Evolutionary conservation across 805 yeast species (phyloP).

Genomic region (Ogataea angusta): DNA sequence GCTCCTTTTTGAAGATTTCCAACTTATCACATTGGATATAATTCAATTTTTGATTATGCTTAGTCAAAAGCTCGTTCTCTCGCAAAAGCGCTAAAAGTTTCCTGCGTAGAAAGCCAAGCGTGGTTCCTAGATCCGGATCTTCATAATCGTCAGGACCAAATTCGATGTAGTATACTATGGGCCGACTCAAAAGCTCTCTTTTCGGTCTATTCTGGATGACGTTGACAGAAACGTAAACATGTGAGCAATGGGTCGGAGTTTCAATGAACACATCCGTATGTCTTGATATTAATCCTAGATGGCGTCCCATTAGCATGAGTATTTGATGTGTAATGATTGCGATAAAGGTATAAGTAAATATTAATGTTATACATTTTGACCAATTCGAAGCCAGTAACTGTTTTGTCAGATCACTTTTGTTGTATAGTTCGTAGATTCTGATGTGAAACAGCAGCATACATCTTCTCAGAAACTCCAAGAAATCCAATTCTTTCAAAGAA

Average conservation of each 20-base stretch:
- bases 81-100: slow-evolving; percentile 56
- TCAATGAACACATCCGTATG: slow-evolving; percentile 56
- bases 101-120: slow-evolving; percentile 56
- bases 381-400: background rate
- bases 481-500: background rate
- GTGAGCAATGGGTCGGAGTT: slow-evolving; percentile 77
- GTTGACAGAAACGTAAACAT: slow-evolving; percentile 55
- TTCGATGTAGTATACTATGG: slow-evolving; percentile 64
- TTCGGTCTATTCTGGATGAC: slow-evolving; percentile 20
- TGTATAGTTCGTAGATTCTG: background rate
- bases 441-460: background rate
- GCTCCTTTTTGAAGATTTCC: slow-evolving; percentile 32
- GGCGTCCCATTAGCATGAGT: background rate
- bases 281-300: background rate
- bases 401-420: background rate
- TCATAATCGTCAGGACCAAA: slow-evolving; percentile 80
- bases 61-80: slow-evolving; percentile 35
- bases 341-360: background rate
- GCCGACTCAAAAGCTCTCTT: slow-evolving; percentile 26
- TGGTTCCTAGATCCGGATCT: slow-evolving; percentile 69
- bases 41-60: slow-evolving; percentile 15
- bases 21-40: slow-evolving; percentile 30
- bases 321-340: background rate
- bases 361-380: background rate
- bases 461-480: background rate